Base-by-base conservation (phyloP, 2,329 filamentous ascomycete species). In the Colletotrichum chlorophyti region DNA sequence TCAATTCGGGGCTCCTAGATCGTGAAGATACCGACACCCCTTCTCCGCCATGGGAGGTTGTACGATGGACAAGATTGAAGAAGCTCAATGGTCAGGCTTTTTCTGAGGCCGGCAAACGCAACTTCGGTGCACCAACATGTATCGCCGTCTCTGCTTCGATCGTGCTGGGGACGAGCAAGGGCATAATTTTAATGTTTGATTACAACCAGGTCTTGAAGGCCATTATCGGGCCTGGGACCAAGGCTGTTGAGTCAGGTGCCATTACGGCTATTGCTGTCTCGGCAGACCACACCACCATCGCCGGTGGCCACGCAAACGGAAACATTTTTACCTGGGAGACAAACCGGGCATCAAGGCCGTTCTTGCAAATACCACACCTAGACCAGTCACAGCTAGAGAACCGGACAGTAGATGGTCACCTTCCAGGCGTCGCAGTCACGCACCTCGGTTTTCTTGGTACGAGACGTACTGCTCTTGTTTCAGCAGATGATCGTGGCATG, bases 261-360 rank as follows among this genome's bases (percentile, higher is more conserved):
- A 83, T 99, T 45, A 96, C 92, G 5, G 85, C 95, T 1, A 80
- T 99, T 58, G 92, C 95, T 5, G 87, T 98, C 57, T 97, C 95
- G 24, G 93, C 94, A 15, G 95, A 99, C 69, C 93, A 98, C 72
- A 90, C 91, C 2, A 97, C 94, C 1, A 83, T 99, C 64, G 95
- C 92, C 29, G 91, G 89, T 32, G 95, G 95, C 4, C 94, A 99
- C 81, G 88, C 87, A 1, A 91, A 89, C 66, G 96, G 95, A 3
- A 88, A 88, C 69, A 97, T 99, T 50, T 98, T 97, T 69, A 99
- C 94, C 0, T 99, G 96, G 96, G 96, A 99, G 71, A 89, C 94
- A 11, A 84, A 85, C 35, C 85, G 90, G 55, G 84, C 90, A n/a
- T 87, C 92, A 3, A 85, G 91, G 27, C 95, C 94, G 0, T 99